Evolutionary conservation across 352 stramenopile species (phyloP), one percentile per base, ranked within the genome.

Genomic region (Phytophthora cactorum): DNA sequence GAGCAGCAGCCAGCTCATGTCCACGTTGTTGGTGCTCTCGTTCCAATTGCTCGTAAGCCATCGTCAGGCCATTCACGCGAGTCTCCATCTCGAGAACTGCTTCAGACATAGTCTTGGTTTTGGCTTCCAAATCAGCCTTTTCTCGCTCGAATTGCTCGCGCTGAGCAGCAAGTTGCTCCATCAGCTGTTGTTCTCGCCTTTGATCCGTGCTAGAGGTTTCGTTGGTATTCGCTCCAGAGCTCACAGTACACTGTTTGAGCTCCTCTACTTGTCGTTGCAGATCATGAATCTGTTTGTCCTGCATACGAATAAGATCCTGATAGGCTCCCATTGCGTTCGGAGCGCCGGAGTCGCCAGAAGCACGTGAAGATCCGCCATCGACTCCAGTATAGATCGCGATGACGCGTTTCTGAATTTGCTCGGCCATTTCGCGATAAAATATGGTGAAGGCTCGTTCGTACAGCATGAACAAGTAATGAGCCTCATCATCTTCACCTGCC

Each of bases 231-330:
- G 12, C 22, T 49, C 22, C 17, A 29, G 25, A 28, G 25, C 12
- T 36, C 15, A 29, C 22, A 1, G 44, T 36, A 25, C 50, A 39
- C 25, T 70, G 47, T 38, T 75, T 67, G 6, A 77, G 29, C 5
- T 74, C 32, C 22, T 56, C 34, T 2, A 84, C 32, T 62, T 80
- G 59, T 14, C 69, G 59, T 58, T 91, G 66, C 4, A 94, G 59
- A 17, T 84, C 74, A 5, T 86, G 72, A 46, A 93, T 80, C 39
- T 92, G 80, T 50, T 87, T 81, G 45, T 94, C 86, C 66, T 94
- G 86, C 64, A 92, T 89, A 5, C 86, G 83, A 55, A 94, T 94
- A 28, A 94, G 74, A 52, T 94, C 84, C 38, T 92, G 84, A 41
- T 94, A 94, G 3, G 85, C 83, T 31, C 70, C 63, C 9, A 85